Percentiles rank a stretch among this genome's conserved stretches.
These are phyloP conservation scores for Paracoccidioides lutzii DNA, from an alignment of 2,329 filamentous ascomycete species.

Conservation along the genomic window DNA sequence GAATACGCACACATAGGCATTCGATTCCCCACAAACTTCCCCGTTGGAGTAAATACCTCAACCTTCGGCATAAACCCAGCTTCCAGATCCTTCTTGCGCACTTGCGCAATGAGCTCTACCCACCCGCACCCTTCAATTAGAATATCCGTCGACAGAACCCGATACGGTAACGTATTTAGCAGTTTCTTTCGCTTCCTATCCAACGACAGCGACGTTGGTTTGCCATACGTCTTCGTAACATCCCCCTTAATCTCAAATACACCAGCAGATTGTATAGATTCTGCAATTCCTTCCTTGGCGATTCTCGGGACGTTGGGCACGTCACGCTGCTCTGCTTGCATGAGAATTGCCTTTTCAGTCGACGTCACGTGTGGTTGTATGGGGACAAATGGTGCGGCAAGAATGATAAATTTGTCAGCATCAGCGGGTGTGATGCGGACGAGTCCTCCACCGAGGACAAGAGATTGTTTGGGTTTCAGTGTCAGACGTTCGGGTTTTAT, in stretches of 20 bases:
- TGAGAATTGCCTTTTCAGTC: constrained; percentile 64
- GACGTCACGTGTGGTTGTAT: constrained; percentile 62
- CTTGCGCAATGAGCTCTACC: constrained; percentile 76
- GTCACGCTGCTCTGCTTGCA: constrained; percentile 52
- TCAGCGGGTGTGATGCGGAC: constrained; percentile 67
- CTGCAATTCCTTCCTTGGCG: constrained; percentile 43
- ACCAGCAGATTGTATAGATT: constrained; percentile 56
- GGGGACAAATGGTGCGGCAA: constrained; percentile 80
- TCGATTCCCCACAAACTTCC: constrained; percentile 25
- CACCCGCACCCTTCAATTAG: constrained; percentile 87
- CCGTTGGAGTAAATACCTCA: constrained; percentile 74
- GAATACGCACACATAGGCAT: constrained; percentile 8
- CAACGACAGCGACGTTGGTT: constrained; percentile 40
- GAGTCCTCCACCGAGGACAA: constrained; percentile 74
- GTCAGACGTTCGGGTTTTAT: constrained; percentile 59
- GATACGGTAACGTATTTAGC: constrained; percentile 57
- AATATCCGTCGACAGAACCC: constrained; percentile 67
- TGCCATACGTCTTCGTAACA: constrained; percentile 66
- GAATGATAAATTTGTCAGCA: constrained; percentile 40
- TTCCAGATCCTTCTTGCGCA: constrained; percentile 43
- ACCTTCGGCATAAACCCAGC: constrained; percentile 50
- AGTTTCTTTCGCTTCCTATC: constrained; percentile 43
- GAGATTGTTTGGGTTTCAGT: constrained; percentile 62
- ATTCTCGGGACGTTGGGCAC: constrained; percentile 50
- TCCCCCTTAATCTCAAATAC: constrained; percentile 64